phyloP scores from a whole-genome alignment of 2,329 filamentous ascomycete species.

The Calonectria honghensis region DNA sequence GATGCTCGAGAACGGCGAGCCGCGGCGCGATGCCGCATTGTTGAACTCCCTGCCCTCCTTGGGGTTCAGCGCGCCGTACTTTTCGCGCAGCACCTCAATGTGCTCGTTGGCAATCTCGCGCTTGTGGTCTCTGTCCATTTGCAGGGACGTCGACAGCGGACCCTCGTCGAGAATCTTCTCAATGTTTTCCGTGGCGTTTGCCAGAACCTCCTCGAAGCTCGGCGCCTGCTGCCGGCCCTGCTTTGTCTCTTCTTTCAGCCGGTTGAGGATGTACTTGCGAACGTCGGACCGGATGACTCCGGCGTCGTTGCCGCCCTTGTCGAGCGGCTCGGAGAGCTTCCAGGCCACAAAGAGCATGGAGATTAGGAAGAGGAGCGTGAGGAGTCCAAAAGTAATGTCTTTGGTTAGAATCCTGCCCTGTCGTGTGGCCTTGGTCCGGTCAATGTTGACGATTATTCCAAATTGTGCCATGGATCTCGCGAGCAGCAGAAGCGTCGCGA shows the following conservation, averaged over 20 bases:
- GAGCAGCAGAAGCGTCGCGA: constrained; percentile 31
- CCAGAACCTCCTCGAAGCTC: constrained; percentile 17
- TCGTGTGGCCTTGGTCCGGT: constrained; percentile 25
- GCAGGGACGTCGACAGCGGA: background rate
- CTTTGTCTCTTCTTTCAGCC: constrained; percentile 9
- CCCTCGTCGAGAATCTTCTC: background rate
- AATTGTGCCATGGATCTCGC: constrained; percentile 31
- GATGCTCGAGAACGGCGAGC: background rate
- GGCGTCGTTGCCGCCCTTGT: constrained; percentile 26
- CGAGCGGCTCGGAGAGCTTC: constrained; percentile 13
- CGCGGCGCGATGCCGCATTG: background rate
- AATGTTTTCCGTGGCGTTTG: background rate
- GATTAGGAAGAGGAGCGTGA: constrained; percentile 26
- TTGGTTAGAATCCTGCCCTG: constrained; percentile 25
- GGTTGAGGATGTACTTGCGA: constrained; percentile 26
- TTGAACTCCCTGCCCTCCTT: constrained; percentile 26
- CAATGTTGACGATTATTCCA: constrained; percentile 16
- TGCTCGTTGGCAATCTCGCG: background rate
- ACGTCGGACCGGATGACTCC: constrained; percentile 20
- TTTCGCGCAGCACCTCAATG: background rate
- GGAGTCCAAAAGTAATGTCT: constrained; percentile 29
- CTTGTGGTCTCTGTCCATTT: constrained; percentile 18
- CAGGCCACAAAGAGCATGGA: constrained; percentile 28
- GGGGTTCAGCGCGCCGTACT: constrained; percentile 19
- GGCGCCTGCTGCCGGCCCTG: constrained; percentile 11